Conservation (phyloP, 192 early-diverging fungal species). For the Gryganskiella cystojenkinii region DNA sequence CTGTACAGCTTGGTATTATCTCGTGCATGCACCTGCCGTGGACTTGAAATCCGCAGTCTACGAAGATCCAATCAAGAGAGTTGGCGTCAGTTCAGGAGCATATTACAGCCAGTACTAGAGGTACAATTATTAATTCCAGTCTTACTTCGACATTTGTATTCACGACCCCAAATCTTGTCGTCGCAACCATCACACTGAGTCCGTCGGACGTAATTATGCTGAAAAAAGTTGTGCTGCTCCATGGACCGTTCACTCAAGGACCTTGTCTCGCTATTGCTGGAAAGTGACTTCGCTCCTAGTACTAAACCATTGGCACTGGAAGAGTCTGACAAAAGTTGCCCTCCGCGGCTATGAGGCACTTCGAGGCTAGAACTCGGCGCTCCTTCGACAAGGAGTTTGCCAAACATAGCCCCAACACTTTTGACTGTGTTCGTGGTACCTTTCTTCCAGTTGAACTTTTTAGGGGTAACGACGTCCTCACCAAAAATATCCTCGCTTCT, state of each 20-base stretch:
- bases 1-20: not conserved
- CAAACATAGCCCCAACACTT: slow-evolving; percentile 38
- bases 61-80: not conserved
- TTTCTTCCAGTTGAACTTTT: slow-evolving; percentile 61
- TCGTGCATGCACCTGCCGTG: slow-evolving; percentile 53
- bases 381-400: slow-evolving; percentile 9
- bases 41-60: slow-evolving; percentile 54
- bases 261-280: slow-evolving; percentile 7
- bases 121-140: no score
- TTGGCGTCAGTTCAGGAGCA: not conserved
- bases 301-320: slow-evolving; percentile 1
- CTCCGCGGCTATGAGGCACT: not conserved
- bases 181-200: slow-evolving; percentile 60
- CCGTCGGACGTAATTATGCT: slow-evolving; percentile 48
- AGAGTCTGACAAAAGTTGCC: not conserved
- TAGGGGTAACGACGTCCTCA: slow-evolving; percentile 18
- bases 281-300: not conserved
- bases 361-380: slow-evolving; percentile 6
- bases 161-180: slow-evolving; percentile 63
- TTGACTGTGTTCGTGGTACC: slow-evolving; percentile 43
- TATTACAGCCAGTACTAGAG: no score
- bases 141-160: slow-evolving; percentile 57
- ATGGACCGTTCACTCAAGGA: not conserved
- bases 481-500: not conserved
- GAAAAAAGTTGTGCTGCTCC: slow-evolving; percentile 13